These are phyloP conservation scores for Yamadazyma sp. DNA, from an alignment of 805 yeast species.

Conservation along the genomic window DNA sequence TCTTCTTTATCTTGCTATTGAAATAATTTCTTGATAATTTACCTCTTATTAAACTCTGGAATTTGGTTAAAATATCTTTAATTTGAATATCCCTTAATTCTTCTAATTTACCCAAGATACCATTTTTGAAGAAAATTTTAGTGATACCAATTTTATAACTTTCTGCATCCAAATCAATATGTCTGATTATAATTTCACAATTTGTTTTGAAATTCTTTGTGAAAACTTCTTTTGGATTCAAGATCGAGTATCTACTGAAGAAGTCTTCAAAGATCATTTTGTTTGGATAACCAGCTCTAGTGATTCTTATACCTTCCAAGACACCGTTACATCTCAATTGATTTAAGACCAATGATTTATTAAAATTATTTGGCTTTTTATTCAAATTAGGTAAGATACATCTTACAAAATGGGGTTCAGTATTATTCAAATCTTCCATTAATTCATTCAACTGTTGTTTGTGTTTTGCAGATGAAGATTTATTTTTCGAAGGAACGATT, in stretches of 20 bases:
- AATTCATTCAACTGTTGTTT: conserved; percentile 75
- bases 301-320: conserved; percentile 93
- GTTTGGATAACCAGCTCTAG: conserved; percentile 96
- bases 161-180: conserved; percentile 58
- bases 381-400: conserved; percentile 88
- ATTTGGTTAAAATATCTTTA: conserved; percentile 48
- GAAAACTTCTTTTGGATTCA: conserved; percentile 48
- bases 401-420: conserved; percentile 96
- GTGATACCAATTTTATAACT: conserved; percentile 67
- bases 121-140: conserved; percentile 72
- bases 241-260: conserved; percentile 67
- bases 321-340: conserved; percentile 98
- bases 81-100: conserved; percentile 67
- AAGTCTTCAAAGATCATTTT: conserved; percentile 82
- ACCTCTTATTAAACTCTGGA: conserved; percentile 71
- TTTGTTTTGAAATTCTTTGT: conserved; percentile 55
- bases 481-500: conserved; percentile 25
- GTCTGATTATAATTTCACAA: conserved; percentile 63
- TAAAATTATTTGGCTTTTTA: conserved; percentile 69
- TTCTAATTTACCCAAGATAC: conserved; percentile 76
- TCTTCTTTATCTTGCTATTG: conserved; percentile 47
- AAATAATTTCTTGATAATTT: conserved; percentile 50
- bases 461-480: conserved; percentile 84
- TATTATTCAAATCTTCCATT: conserved; percentile 67
- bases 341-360: conserved; percentile 72